phyloP scores from a whole-genome alignment of 371 early-diverging fungal species.

The Mortierella sp. region DNA sequence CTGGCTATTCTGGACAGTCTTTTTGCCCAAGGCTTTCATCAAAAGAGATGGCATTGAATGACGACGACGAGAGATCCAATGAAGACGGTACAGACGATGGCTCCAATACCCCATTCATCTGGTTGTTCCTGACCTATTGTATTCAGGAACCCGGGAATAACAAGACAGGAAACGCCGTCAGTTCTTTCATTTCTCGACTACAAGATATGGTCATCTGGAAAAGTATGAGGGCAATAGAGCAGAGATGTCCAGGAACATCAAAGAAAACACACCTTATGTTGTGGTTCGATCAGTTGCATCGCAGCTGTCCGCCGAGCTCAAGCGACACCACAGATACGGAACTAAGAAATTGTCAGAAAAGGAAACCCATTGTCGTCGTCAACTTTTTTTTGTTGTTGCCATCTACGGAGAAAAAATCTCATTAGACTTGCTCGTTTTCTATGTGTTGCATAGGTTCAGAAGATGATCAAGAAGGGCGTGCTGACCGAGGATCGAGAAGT shows the following conservation, averaged over 20 bases:
- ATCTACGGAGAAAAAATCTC: not conserved
- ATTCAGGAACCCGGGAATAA: slow-evolving; percentile 7
- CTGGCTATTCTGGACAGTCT: not conserved
- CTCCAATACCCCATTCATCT: slow-evolving; percentile 3
- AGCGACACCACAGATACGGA: slow-evolving; percentile 10
- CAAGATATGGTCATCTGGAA: slow-evolving; percentile 2
- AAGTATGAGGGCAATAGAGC: not conserved
- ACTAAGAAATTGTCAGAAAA: slow-evolving; percentile 3
- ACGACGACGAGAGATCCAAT: not conserved
- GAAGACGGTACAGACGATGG: slow-evolving; percentile 16
- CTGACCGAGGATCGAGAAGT: not conserved
- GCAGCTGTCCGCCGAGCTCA: slow-evolving; percentile 20
- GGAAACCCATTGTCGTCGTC: slow-evolving; percentile 8
- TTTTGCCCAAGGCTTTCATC: slow-evolving; percentile 13
- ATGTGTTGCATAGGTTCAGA: not conserved
- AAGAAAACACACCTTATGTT: not conserved
- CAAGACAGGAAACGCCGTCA: not conserved
- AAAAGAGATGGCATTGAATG: slow-evolving; percentile 8
- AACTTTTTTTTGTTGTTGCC: not conserved
- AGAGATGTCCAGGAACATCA: not conserved
- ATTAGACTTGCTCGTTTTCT: not conserved
- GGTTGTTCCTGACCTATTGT: slow-evolving; percentile 15
- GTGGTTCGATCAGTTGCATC: slow-evolving; percentile 16
- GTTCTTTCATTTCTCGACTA: slow-evolving; percentile 14
- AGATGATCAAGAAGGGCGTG: slow-evolving; percentile 9